phyloP scores from a whole-genome alignment of 2,329 filamentous ascomycete genomes.

The Exophiala phaeomuriformis region DNA sequence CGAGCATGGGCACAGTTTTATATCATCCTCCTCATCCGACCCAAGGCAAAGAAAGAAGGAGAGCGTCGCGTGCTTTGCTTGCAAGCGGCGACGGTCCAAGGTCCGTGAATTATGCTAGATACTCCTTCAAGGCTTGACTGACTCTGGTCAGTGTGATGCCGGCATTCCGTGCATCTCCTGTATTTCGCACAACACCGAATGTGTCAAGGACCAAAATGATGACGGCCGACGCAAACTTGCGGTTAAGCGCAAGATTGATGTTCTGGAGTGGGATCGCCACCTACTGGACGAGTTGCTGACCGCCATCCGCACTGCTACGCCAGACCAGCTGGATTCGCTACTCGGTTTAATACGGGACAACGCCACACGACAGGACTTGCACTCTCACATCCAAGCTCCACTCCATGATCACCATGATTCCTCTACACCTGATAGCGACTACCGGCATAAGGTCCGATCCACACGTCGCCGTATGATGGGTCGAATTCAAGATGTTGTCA shows the following conservation, averaged over 20 bases:
- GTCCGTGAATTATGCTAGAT: background rate
- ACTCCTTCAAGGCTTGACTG: background rate
- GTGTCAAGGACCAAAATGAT: slow-evolving; percentile 28
- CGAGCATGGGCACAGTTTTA: background rate
- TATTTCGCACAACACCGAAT: slow-evolving; percentile 27
- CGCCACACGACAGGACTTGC: slow-evolving; percentile 26
- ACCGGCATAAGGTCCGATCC: background rate
- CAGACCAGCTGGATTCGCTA: slow-evolving; percentile 17
- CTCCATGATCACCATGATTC: slow-evolving; percentile 8
- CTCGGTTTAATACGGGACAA: slow-evolving; percentile 29
- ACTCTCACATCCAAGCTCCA: slow-evolving; percentile 20
- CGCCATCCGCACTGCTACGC: slow-evolving; percentile 20
- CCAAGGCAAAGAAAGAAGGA: slow-evolving; percentile 7
- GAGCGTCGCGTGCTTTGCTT: slow-evolving; percentile 13
- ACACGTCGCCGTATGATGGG: slow-evolving; percentile 23
- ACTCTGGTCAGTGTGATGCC: slow-evolving; percentile 28
- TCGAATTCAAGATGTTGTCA: slow-evolving; percentile 28
- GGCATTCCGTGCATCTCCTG: slow-evolving; percentile 30
- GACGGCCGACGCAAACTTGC: slow-evolving; percentile 29
- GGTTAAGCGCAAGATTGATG: slow-evolving; percentile 28
- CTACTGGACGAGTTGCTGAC: slow-evolving; percentile 26
- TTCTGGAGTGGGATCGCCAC: slow-evolving; percentile 31
- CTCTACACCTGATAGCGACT: background rate
- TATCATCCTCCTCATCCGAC: background rate
- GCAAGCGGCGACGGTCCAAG: slow-evolving; percentile 9